Conservation (phyloP, 1,284 basidiomycete species). For the Inonotus obliquus region DNA sequence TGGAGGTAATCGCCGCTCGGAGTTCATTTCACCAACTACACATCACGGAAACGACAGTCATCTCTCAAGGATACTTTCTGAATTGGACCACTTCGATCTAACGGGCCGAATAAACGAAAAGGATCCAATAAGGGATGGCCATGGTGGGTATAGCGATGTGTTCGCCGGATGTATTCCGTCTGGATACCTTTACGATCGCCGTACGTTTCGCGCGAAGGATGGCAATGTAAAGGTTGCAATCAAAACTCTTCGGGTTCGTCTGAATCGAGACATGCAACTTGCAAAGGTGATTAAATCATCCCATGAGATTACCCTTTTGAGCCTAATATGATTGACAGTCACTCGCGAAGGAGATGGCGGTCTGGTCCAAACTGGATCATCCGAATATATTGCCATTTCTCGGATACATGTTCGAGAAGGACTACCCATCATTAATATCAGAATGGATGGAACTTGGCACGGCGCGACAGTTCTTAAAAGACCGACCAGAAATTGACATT, state of each 20-base stretch:
- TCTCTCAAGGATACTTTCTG: background rate
- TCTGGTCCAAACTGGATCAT: constrained; percentile 16
- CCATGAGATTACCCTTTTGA: background rate
- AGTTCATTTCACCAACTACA: background rate
- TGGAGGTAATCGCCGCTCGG: too few species aligned
- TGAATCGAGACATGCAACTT: background rate
- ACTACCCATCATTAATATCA: constrained; percentile 10
- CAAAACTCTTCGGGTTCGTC: constrained; percentile 5
- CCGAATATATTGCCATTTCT: constrained; percentile 17
- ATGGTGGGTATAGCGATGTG: background rate
- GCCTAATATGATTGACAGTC: background rate
- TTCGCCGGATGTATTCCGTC: background rate
- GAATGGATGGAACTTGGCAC: constrained; percentile 18
- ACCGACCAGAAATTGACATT: background rate
- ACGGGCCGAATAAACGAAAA: background rate
- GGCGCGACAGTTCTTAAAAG: background rate
- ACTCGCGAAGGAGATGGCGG: constrained; percentile 5
- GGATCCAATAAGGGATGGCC: background rate
- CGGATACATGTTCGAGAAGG: constrained; percentile 10
- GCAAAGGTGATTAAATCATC: background rate
- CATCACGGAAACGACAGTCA: background rate
- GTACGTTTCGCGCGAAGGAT: background rate
- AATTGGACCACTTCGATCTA: background rate
- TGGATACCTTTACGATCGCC: background rate
- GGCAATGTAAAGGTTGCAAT: constrained; percentile 4